A percentile compares a stretch with the other conserved stretches of the same genome.
Evolutionary conservation across 306 rosid species (phyloP).

Genomic region (Rosa multiflora): DNA sequence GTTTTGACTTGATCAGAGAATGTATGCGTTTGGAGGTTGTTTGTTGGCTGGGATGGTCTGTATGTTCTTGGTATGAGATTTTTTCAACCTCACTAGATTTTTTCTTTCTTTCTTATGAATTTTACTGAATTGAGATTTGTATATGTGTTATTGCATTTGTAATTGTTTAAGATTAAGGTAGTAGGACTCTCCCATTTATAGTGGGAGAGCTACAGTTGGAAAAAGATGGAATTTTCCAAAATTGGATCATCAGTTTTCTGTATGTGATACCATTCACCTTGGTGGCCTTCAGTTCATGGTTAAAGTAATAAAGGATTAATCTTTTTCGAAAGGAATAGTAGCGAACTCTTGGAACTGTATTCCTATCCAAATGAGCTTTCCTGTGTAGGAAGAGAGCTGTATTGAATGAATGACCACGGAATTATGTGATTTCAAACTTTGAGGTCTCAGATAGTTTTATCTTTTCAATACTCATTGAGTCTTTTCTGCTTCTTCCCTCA

Average conservation of each 20-base stretch:
- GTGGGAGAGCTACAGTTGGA: not conserved
- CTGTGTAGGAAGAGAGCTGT: not conserved
- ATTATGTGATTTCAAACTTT: not conserved
- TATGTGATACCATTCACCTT: not conserved
- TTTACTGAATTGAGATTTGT: not conserved
- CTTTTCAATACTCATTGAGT: not conserved
- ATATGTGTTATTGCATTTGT: not conserved
- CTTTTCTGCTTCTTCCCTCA: not conserved
- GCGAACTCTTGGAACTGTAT: not conserved
- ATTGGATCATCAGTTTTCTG: not conserved
- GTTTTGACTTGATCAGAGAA: conserved; percentile 60
- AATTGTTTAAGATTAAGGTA: not conserved
- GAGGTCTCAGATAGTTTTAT: not conserved
- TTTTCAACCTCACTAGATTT: not conserved
- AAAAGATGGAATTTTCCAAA: not conserved
- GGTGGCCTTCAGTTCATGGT: not conserved
- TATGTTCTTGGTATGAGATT: conserved; percentile 76
- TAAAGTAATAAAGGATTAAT: not conserved
- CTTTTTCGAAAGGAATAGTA: not conserved
- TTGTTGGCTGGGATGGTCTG: conserved; percentile 64
- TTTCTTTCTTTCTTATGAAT: not conserved
- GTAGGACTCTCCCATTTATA: not conserved
- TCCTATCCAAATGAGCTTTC: not conserved
- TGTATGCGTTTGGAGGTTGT: conserved; percentile 78
- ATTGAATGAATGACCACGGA: not conserved